A percentile compares a stretch with the other conserved stretches of the same genome.
Evolutionary conservation across 805 yeast genomes (phyloP).

Genomic region (Cyberlindnera bimundalis): DNA sequence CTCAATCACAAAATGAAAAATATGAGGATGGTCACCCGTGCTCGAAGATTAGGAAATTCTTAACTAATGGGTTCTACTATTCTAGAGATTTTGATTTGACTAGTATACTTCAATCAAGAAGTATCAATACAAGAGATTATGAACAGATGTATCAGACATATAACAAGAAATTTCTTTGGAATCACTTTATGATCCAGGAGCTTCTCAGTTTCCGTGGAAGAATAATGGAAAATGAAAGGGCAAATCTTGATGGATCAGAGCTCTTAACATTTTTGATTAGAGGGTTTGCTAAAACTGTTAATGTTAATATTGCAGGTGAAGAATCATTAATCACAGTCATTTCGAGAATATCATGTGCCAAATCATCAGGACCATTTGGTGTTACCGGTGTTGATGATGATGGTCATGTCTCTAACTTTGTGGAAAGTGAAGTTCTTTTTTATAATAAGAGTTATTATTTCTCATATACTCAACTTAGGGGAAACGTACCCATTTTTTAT

Average conservation of each 20-base stretch:
- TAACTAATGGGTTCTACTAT: conserved; percentile 84
- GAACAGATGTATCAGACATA: conserved; percentile 42
- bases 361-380: conserved; percentile 84
- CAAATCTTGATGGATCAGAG: conserved; percentile 58
- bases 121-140: conserved; percentile 38
- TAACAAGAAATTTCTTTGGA: conserved; percentile 88
- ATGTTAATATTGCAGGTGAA: conserved; percentile 26
- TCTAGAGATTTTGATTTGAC: conserved; percentile 90
- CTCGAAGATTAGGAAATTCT: conserved; percentile 63
- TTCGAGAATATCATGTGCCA: conserved; percentile 85
- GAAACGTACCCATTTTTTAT: conserved; percentile 93
- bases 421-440: conserved; percentile 82
- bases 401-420: conserved; percentile 88
- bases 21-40: conserved; percentile 70
- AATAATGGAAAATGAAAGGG: conserved; percentile 55
- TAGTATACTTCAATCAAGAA: conserved; percentile 70
- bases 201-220: conserved; percentile 67
- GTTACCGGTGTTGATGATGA: conserved; percentile 88
- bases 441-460: conserved; percentile 48
- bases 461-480: conserved; percentile 82
- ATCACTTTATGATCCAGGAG: conserved; percentile 76
- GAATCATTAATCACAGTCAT: conserved; percentile 61
- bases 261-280: conserved; percentile 82
- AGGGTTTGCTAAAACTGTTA: conserved; percentile 81
- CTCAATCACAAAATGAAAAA: conserved; percentile 28